Base-by-base conservation (phyloP, 1,284 basidiomycete species). In the Malassezia pachydermatis region DNA sequence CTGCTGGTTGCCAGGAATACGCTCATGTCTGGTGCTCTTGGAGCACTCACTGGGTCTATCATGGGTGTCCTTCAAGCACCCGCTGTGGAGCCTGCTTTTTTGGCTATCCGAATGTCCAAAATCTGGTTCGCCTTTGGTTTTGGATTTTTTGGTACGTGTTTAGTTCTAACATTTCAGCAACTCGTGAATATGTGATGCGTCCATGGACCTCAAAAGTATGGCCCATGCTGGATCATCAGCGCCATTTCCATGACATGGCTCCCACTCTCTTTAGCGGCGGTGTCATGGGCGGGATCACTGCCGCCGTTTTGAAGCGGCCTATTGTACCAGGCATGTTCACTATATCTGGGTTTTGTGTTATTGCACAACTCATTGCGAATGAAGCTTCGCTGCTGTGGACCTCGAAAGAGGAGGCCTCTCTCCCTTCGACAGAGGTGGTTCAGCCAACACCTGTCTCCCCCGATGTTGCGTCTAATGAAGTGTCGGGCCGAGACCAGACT, bases 141-240 rank as follows among this genome's bases (percentile, higher is more conserved):
- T 24, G 43, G 49, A 1, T 51, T 51, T 19, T 51, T 51, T 41
- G 49, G 48, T 50, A 40, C 28, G 48, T 38, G 8, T 11, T 14
- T 9, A 10, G 6, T 6, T 0, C 22, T 42, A 16, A 43, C 17
- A 23, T 29, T 24, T n/a, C 28, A 46, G 48, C 43, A 6, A 17
- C 45, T 5, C 49, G 43, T 9, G 49, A 51, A 22, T 45, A 35
- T n/a, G n/a, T 27, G 4, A 27, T 46, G 17, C 33, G 29, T 8
- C 43, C 43, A 6, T 20, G 8, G 13, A 36, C 42, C 5, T 5
- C 10, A 13, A 14, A 23, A 13, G 14, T 28, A n/a, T 35, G 33
- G 42, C 42, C 42, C n/a, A 44, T 27, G 33, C 28, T 14, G 8
- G 9, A 14, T 5, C 24, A 27, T 13, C 17, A 10, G 6, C 23